Base-by-base conservation (phyloP, 345 rosid genomes). In the Odontarrhena argentea region DNA sequence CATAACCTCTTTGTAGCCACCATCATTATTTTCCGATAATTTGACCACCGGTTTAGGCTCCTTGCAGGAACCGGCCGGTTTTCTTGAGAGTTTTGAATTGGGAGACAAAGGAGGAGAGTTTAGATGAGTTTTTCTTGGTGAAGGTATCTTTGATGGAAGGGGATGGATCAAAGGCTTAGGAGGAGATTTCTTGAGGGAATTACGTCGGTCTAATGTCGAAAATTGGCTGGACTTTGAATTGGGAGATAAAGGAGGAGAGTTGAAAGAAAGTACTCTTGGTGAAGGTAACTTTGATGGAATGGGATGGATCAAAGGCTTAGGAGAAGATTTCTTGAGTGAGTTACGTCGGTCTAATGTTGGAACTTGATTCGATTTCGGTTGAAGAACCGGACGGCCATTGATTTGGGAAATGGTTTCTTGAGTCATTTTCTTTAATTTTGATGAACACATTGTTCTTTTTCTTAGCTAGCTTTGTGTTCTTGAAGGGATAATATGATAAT, bases 381-480 rank as follows among this genome's bases (percentile, higher is more conserved):
- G 86, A 62, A 86, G 96, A 48, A 87, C 88, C 1, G 77, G 83
- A 0, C 88, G 83, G 18, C 87, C 91, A 41, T 83, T 78, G 74
- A 81, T 79, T 14, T 57, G 77, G 8, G 80, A 66, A 67, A 81
- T 53, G 32, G 71, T 49, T 53, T 60, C 73, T 58, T 69, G 62
- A 35, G 53, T 44, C 52, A 65, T 32, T 54, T 60, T 71, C 68
- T 79, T 82, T 15, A 70, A 42, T 56, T 87, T 85, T 35, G 84
- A 79, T 60, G 88, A 77, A 76, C 88, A 82, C 94, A 87, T 87
- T 43, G 11, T 70, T 11, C n/a, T 13, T n/a, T 1, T 50, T 49
- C 36, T 55, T 8, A 37, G 53, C 14, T 47, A 55, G 59, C 54
- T 68, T 52, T 48, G 34, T 38, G 58, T 63, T 60, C 44, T 48